These are phyloP conservation scores for Aureobasidium sp. DNA, from an alignment of 2,329 filamentous ascomycete species.

Conservation along the genomic window DNA sequence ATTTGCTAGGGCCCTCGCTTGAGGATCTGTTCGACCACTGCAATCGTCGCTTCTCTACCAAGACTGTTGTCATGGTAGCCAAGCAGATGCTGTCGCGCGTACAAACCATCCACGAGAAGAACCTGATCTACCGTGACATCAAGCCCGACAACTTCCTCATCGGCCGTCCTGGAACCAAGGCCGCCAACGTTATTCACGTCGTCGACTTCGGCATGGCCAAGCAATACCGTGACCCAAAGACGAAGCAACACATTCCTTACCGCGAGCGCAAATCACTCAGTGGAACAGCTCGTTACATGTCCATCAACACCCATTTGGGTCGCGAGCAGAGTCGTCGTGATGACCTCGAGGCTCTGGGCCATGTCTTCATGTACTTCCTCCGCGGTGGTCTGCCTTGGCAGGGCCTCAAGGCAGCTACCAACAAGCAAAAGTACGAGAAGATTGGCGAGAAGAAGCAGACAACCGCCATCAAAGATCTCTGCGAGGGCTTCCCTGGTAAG, in stretches of 20 bases:
- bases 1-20: conserved; percentile 86
- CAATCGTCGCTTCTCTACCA: conserved; percentile 87
- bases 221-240: conserved; percentile 97
- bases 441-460: conserved; percentile 99
- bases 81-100: conserved; percentile 98
- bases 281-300: conserved; percentile 97
- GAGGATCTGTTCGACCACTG: conserved; percentile 98
- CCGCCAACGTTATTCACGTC: conserved; percentile 96
- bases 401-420: conserved; percentile 60
- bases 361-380: conserved; percentile 65
- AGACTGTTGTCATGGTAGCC: conserved; percentile 98
- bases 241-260: conserved; percentile 97
- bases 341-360: conserved; percentile 77
- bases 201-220: conserved; percentile 99
- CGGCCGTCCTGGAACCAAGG: conserved; percentile 81
- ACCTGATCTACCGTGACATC: conserved; percentile 97
- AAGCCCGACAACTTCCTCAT: conserved; percentile 99
- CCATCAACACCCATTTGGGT: conserved; percentile 97
- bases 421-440: conserved; percentile 99
- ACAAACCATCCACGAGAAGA: conserved; percentile 95
- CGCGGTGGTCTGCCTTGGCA: conserved; percentile 61
- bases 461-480: conserved; percentile 91
- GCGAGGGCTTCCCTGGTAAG: conserved; percentile 79
- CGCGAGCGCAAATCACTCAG: conserved; percentile 94
- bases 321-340: conserved; percentile 94